Conservation (phyloP, 2,329 filamentous ascomycete species). For the Fusarium scirpi region DNA sequence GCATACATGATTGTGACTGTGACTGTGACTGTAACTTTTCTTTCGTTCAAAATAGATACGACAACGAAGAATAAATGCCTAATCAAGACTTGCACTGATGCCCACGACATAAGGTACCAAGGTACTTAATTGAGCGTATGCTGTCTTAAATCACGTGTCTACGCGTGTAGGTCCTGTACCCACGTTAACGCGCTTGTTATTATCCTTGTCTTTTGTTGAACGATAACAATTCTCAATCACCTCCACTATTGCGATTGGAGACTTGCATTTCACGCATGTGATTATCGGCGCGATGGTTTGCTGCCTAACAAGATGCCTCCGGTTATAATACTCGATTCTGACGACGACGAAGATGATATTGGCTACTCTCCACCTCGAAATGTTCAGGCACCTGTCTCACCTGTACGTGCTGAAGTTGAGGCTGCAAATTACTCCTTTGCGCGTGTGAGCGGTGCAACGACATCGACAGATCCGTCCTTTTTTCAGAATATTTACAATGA, state of each 20-base stretch:
- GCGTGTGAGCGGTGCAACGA: conserved; percentile 48
- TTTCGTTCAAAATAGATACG: not conserved
- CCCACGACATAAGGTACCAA: not conserved
- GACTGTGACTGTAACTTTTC: not conserved
- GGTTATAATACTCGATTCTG: conserved; percentile 54
- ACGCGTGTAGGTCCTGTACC: conserved; percentile 29
- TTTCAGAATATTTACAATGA: conserved; percentile 63
- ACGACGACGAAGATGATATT: conserved; percentile 55
- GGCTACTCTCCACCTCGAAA: conserved; percentile 38
- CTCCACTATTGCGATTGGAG: conserved; percentile 1
- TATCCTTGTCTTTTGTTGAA: conserved; percentile 9
- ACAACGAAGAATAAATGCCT: no score
- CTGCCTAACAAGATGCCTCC: conserved; percentile 39
- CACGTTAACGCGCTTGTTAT: conserved; percentile 34
- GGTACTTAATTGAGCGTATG: not conserved
- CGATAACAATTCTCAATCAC: conserved; percentile 10
- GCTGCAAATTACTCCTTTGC: conserved; percentile 42
- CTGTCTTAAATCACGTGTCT: conserved; percentile 33
- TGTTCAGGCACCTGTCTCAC: conserved; percentile 5
- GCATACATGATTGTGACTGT: not conserved
- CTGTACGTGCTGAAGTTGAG: conserved; percentile 6
- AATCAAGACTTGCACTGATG: not conserved
- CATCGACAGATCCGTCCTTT: conserved; percentile 62
- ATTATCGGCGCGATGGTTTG: conserved; percentile 12
- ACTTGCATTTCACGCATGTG: not conserved